These are phyloP conservation scores for Stemphylium vesicarium DNA, from an alignment of 2,329 filamentous ascomycete species.

Conservation along the genomic window DNA sequence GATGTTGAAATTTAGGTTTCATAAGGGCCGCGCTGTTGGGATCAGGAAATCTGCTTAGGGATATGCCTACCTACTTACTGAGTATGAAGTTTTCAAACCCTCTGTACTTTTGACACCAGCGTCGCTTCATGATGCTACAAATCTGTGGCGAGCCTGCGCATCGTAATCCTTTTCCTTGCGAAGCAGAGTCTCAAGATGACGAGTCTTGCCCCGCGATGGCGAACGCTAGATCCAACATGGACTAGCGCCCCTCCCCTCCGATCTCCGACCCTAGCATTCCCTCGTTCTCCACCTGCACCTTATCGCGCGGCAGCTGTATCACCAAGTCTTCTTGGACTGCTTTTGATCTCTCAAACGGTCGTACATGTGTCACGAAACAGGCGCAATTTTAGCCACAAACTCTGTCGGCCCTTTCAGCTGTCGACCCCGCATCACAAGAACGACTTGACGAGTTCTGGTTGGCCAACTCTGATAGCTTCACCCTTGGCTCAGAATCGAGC, in stretches of 20 bases:
- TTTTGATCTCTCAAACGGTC: background rate
- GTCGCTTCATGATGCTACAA: too few species aligned
- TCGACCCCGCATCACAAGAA: slow-evolving; percentile 30
- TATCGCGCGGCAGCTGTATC: background rate
- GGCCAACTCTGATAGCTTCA: slow-evolving; percentile 19
- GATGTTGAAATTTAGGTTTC: too few species aligned
- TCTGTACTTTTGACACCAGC: too few species aligned
- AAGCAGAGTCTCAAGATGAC: background rate
- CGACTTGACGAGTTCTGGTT: slow-evolving; percentile 17
- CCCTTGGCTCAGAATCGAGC: slow-evolving; percentile 17
- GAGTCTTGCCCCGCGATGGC: background rate
- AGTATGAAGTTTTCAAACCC: too few species aligned
- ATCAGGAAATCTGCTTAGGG: too few species aligned
- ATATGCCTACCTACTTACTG: too few species aligned
- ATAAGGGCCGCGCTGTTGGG: too few species aligned
- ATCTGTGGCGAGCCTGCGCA: background rate
- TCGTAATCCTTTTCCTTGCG: background rate
- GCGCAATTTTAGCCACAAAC: background rate
- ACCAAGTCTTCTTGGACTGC: background rate
- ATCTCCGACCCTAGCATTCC: background rate
- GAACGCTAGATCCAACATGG: background rate
- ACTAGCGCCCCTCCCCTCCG: background rate
- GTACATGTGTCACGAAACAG: slow-evolving; percentile 4
- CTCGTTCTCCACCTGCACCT: background rate
- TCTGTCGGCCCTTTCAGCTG: slow-evolving; percentile 11